Percentiles rank a stretch among this genome's conserved stretches.
phyloP scores from a whole-genome alignment of 139 green algal species.

The Asterochloris sp. region DNA sequence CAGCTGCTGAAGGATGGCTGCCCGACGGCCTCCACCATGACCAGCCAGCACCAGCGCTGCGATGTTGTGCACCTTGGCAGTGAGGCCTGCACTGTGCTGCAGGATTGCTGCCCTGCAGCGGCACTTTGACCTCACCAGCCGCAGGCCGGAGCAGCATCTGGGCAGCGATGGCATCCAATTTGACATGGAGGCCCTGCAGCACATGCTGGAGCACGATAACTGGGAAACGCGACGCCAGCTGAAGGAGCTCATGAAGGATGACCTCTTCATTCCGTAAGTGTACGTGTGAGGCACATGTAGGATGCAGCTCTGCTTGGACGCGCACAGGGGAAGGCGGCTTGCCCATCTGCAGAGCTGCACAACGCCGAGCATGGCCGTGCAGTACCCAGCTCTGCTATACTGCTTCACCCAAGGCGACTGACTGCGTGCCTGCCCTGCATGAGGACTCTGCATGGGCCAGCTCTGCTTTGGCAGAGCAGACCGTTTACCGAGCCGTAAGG shows the following conservation, averaged over 20 bases:
- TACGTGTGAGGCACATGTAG: not conserved
- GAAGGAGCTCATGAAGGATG: constrained; percentile 75
- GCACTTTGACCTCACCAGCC: constrained; percentile 3
- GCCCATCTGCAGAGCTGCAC: too few relatives aligned
- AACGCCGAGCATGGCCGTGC: too few relatives aligned
- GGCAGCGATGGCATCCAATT: not conserved
- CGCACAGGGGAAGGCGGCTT: not conserved
- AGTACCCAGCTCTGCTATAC: too few relatives aligned
- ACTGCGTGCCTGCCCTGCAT: not conserved
- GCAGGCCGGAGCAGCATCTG: not conserved
- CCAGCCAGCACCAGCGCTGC: too few relatives aligned
- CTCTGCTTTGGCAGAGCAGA: too few relatives aligned
- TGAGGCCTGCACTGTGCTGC: too few relatives aligned
- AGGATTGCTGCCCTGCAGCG: too few relatives aligned
- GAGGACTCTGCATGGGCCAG: not conserved
- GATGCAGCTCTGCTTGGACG: not conserved
- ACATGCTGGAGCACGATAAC: constrained; percentile 84
- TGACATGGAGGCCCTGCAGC: constrained; percentile 43
- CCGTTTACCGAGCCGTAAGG: too few relatives aligned
- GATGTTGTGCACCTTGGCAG: too few relatives aligned
- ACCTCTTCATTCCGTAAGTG: constrained; percentile 65
- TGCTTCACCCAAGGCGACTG: too few relatives aligned
- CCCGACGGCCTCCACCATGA: too few relatives aligned
- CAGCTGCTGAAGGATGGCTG: too few relatives aligned
- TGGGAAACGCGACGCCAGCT: constrained; percentile 47